Evolutionary conservation across 75 land plant species (phyloP).

Genomic region (Sequoia sempervirens): DNA sequence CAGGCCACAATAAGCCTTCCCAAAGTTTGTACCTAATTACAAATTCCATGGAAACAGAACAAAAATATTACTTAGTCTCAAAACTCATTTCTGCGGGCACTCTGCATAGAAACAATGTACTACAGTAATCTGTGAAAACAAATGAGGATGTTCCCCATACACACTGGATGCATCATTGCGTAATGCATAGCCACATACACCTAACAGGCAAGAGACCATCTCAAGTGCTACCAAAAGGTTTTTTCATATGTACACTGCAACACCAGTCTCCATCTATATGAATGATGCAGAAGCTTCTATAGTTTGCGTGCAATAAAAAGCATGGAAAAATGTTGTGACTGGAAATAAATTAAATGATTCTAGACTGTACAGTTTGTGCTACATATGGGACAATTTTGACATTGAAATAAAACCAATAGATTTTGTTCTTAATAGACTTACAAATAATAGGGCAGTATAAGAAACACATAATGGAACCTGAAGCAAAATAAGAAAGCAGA

Average conservation of each 20-base stretch:
- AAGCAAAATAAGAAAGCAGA: background rate
- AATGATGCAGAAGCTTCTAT: background rate
- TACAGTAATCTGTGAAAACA: slow-evolving; percentile 80
- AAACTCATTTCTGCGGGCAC: slow-evolving; percentile 74
- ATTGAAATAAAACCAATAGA: background rate
- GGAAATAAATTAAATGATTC: background rate
- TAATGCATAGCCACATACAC: background rate
- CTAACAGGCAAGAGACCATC: background rate
- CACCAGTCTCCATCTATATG: too few species aligned
- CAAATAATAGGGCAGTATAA: background rate
- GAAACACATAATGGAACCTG: background rate
- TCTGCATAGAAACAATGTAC: slow-evolving; percentile 90
- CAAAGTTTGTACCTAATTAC: background rate
- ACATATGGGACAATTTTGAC: background rate
- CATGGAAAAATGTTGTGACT: background rate
- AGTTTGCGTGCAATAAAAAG: background rate
- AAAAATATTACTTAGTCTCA: background rate
- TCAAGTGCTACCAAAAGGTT: background rate
- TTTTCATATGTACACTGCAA: background rate
- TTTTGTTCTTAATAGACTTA: background rate
- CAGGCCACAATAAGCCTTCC: background rate
- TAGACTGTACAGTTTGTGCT: background rate
- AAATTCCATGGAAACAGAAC: background rate
- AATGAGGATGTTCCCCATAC: background rate
- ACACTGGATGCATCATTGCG: too few species aligned